A percentile compares a stretch with the other conserved stretches of the same genome.
Evolutionary conservation across 139 green algal genomes (phyloP).

Genomic region (Auxenochlorella pyrenoidosa): DNA sequence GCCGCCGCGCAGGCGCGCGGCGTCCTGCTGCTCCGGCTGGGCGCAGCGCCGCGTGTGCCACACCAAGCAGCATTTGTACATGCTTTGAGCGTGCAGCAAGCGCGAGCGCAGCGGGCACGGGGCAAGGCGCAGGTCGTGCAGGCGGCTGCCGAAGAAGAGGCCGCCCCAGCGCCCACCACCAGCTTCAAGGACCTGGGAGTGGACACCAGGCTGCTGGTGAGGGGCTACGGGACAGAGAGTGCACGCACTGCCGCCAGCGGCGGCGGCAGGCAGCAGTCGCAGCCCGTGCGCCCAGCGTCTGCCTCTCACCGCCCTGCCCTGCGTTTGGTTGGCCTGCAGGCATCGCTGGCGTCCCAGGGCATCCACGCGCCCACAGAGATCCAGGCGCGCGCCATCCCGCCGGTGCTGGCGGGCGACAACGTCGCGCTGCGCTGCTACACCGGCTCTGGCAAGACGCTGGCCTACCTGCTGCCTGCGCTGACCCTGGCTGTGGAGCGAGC

Average conservation of each 20-base stretch:
- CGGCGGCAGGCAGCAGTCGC: not conserved
- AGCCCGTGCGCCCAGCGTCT: too few relatives aligned
- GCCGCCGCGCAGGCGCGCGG: conserved; percentile 7
- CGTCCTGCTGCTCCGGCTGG: not conserved
- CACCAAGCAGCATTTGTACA: not conserved
- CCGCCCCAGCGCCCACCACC: not conserved
- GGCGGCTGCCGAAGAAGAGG: not conserved
- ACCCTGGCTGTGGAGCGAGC: conserved; percentile 66
- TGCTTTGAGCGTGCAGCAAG: not conserved
- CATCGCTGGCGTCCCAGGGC: conserved; percentile 47
- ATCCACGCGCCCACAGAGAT: conserved; percentile 77
- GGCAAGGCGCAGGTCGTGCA: not conserved
- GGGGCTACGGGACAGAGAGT: not conserved
- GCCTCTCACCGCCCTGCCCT: not conserved
- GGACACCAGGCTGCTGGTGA: conserved; percentile 41
- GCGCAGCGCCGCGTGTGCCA: not conserved
- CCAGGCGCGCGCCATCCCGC: conserved; percentile 74
- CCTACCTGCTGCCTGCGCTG: conserved; percentile 92
- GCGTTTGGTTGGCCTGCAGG: conserved; percentile 44
- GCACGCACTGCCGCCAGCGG: not conserved
- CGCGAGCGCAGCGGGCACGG: not conserved
- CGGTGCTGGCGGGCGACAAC: conserved; percentile 69
- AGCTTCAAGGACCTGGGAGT: conserved; percentile 38
- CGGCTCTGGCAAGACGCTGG: conserved; percentile 96
- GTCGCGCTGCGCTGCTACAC: conserved; percentile 91